Base-by-base conservation (phyloP, 352 stramenopile species). In the Globisporangium barbulae region DNA sequence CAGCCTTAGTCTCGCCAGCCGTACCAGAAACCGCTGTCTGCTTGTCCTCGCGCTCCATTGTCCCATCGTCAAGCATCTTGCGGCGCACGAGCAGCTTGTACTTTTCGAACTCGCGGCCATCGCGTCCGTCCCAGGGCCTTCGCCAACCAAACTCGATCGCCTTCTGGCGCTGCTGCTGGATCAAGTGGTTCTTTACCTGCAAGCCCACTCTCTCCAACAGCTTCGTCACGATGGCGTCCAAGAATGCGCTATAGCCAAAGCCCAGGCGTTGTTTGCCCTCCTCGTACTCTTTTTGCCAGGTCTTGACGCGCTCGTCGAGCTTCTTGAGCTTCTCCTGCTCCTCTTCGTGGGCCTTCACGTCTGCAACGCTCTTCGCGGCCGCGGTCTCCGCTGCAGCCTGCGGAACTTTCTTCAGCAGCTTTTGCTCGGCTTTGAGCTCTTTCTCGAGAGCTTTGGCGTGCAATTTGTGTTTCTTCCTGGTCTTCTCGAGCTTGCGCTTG, bases 61-160 rank as follows among this genome's bases (percentile, higher is more conserved):
- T 47, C 13, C 74, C 71, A n/a, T 81, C 65, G 2, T 58, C 66
- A 3, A 78, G 65, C 64, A 83, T 69, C 28, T 75, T 66, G 8
- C 79, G 67, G 53, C 72, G 60, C 42, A 88, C 71, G 17, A 84
- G 53, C 33, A 64, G 64, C 65, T 90, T 85, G 63, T 84, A 93
- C 2, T 58, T 60, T 30, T 80, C 67, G 62, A 91, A 93, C n/a
- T 84, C 82, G 6, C 72, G 67, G 22, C 82, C 80, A 35, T 79
- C 70, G 3, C 73, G 74, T 5, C 80, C 83, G 53, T 93, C 84
- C 84, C 82, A 93, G 6, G 82, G 84, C 19, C 84, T 73, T 7
- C 84, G 77, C 53, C 72, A 78, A 22, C 76, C 80, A 65, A 80
- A 78, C 33, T 73, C 73, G 13, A 90, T 78, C 21, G 82, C 82